These are phyloP conservation scores for Talaromyces liani DNA, from an alignment of 495 filamentous ascomycete species.

Conservation along the genomic window DNA sequence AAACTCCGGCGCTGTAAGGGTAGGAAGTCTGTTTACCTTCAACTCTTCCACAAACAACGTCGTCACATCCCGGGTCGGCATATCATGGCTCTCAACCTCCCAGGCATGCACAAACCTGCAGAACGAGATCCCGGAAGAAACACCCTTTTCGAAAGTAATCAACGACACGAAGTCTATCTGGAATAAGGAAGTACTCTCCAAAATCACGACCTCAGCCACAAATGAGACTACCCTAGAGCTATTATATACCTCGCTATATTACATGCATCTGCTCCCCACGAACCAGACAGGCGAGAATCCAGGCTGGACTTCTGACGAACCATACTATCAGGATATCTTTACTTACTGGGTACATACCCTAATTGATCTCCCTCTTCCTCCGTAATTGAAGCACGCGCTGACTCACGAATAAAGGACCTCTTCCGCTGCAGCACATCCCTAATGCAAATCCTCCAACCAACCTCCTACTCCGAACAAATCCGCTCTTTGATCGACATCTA, in stretches of 20 bases:
- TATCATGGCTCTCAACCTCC: constrained; percentile 60
- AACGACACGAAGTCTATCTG: constrained; percentile 42
- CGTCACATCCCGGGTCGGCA: constrained; percentile 58
- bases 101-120: constrained; percentile 56
- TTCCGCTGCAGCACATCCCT: constrained; percentile 59
- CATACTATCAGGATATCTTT: constrained; percentile 46
- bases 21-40: constrained; percentile 32
- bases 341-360: constrained; percentile 41
- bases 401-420: constrained; percentile 34
- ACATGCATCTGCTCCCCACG: constrained; percentile 63
- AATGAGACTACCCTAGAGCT: constrained; percentile 47
- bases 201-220: constrained; percentile 51
- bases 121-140: constrained; percentile 47
- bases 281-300: constrained; percentile 70
- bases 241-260: constrained; percentile 61
- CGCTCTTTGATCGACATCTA: constrained; percentile 66
- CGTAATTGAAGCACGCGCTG: neutral
- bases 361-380: neutral
- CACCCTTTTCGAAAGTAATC: constrained; percentile 39
- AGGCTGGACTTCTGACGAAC: constrained; percentile 55
- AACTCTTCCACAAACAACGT: constrained; percentile 11
- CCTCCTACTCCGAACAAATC: constrained; percentile 56
- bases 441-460: constrained; percentile 58
- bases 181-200: constrained; percentile 55
- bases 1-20: constrained; percentile 18